These are phyloP conservation scores for Claviceps spartinae DNA, from an alignment of 2,329 filamentous ascomycete genomes.

Conservation along the genomic window DNA sequence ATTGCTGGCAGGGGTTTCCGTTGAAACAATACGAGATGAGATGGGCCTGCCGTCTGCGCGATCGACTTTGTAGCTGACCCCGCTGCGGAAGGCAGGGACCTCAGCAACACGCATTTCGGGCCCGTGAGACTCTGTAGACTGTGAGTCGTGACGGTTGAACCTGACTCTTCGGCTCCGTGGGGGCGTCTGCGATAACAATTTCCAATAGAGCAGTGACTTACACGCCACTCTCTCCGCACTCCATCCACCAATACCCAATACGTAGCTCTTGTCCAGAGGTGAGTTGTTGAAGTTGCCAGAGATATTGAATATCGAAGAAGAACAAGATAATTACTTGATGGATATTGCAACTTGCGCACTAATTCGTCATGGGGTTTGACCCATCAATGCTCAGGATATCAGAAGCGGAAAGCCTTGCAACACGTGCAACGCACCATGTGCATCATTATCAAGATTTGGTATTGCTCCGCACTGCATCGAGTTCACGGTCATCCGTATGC, in stretches of 20 bases:
- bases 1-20: neutral
- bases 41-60: neutral
- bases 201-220: neutral
- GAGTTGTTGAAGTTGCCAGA: neutral
- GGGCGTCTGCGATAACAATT: neutral
- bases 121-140: neutral
- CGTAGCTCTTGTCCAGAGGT: neutral
- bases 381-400: neutral
- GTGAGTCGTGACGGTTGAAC: neutral
- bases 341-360: neutral
- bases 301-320: neutral
- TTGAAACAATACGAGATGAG: neutral
- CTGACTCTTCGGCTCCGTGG: neutral
- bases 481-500: too few relatives aligned
- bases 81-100: neutral
- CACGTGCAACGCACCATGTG: too few relatives aligned
- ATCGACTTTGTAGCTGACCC: neutral
- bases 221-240: neutral
- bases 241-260: neutral
- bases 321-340: neutral
- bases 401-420: neutral
- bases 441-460: too few relatives aligned
- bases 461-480: too few relatives aligned
- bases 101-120: neutral
- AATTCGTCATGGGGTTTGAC: neutral